Evolutionary conservation across 345 rosid species (phyloP).

Genomic region (Eucalyptus cloeziana): DNA sequence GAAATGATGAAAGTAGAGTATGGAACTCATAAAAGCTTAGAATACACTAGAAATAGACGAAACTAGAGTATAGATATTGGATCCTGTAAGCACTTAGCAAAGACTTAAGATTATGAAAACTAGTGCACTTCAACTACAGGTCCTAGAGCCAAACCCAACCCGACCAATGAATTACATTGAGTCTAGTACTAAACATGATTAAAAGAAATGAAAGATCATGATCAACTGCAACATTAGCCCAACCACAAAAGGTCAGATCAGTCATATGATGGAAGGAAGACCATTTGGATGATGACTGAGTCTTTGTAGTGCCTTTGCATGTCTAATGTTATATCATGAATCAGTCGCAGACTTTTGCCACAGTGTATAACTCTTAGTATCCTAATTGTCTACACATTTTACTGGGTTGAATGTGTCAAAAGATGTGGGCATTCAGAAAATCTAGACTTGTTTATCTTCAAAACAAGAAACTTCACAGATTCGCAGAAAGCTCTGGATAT

Average conservation of each 20-base stretch:
- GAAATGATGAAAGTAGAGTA: neutral
- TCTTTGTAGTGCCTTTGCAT: neutral
- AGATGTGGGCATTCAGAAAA: neutral
- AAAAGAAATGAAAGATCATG: neutral
- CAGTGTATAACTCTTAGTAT: neutral
- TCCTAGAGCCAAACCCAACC: neutral
- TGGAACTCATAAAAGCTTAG: neutral
- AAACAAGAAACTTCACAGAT: neutral
- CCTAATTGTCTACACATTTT: neutral
- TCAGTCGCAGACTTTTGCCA: neutral
- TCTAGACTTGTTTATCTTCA: neutral
- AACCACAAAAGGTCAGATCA: neutral
- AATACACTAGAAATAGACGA: neutral
- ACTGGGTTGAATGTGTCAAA: neutral
- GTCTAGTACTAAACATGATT: neutral
- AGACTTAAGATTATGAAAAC: neutral
- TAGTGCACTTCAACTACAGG: neutral
- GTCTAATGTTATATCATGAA: neutral
- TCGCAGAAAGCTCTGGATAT: neutral
- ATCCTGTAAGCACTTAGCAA: neutral
- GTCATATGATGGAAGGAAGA: neutral
- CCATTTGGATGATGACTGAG: rapidly evolving
- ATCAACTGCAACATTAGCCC: neutral
- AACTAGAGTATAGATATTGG: neutral
- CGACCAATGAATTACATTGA: neutral